Base-by-base conservation (phyloP, 192 early-diverging fungal species). In the Dissophora globulifera region DNA sequence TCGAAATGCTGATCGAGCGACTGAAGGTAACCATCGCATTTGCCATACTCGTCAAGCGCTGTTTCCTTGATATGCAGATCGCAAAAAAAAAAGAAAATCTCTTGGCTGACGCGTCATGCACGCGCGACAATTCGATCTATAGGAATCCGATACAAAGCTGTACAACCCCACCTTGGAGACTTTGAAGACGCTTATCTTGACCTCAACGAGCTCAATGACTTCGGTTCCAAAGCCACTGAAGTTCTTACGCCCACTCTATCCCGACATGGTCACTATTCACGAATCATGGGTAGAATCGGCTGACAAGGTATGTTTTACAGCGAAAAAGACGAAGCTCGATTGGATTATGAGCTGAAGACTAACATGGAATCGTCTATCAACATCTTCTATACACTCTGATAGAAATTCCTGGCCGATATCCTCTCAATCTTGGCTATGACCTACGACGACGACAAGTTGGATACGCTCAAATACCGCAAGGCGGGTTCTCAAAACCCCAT, bases 191-290 rank as follows among this genome's bases (percentile, higher is more conserved):
- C 62, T 93, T 22, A 98, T 99, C 79, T 92, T 95, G 51, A 96
- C 96, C 10, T 92, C 95, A 9, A 95, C 96, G 4, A 93, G 91
- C 57, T 99, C 98, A 43, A 99, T 99, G 98, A 98, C 98, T 8
- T 95, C 95, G n/a, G 98, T 98, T 5, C 96, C 98, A 50, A 99
- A 99, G 79, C 96, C 96, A 25, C 87, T 99, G 70, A 99, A 99
- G 82, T 99, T 93, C 65, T 80, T 99, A 54, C 87, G 96, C 57
- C 89, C 89, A 35, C 93, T 95, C 57, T 98, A 97, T 79, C 68
- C 74, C 46, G 84, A 87, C 5, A 67, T 98, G 55, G 75, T 81
- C 40, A 83, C 83, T 15, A 78, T 95, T 25, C 93, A 92, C 63
- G 87, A 89, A 15, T 78, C 69, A 13, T 98, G 96, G 96, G 59